A percentile compares a stretch with the other conserved stretches of the same genome.
phyloP scores from a whole-genome alignment of 805 yeast genomes.

The Metschnikowia amazonensis region DNA sequence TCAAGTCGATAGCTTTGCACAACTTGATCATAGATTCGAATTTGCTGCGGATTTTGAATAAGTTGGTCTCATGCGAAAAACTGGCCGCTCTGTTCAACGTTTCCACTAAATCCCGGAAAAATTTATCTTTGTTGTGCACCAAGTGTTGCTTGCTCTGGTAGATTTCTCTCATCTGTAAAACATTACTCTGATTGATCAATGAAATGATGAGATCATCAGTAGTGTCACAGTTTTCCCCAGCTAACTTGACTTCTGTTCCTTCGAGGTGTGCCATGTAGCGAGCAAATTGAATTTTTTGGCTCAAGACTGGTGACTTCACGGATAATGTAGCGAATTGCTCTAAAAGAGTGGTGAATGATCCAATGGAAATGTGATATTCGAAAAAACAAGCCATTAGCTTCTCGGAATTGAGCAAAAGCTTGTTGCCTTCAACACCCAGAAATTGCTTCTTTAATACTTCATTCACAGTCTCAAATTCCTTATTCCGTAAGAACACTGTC shows the following conservation, averaged over 20 bases:
- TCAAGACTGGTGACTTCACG: constrained; percentile 14
- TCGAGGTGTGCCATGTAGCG: constrained; percentile 21
- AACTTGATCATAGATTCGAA: constrained; percentile 25
- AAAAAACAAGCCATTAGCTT: constrained; percentile 21
- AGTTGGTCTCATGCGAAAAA: constrained; percentile 1
- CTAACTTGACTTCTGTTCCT: neutral
- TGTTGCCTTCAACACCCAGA: constrained; percentile 11
- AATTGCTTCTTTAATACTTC: constrained; percentile 18
- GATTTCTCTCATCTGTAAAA: constrained; percentile 16
- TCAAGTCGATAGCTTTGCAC: constrained; percentile 21
- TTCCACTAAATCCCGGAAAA: constrained; percentile 12
- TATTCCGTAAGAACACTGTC: constrained; percentile 15
- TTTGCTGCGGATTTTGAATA: constrained; percentile 9
- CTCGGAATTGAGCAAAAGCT: constrained; percentile 15
- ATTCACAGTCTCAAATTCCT: constrained; percentile 17
- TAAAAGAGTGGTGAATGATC: constrained; percentile 19
- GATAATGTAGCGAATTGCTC: constrained; percentile 17
- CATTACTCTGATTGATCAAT: constrained; percentile 11
- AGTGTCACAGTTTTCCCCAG: neutral
- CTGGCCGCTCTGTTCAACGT: constrained; percentile 18
- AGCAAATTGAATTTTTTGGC: constrained; percentile 19
- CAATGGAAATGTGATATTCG: constrained; percentile 22
- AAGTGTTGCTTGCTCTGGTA: constrained; percentile 12
- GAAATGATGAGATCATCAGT: constrained; percentile 9
- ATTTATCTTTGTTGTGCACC: constrained; percentile 9